Evolutionary conservation across 345 rosid genomes (phyloP).

Genomic region (Lepidium aucheri): DNA sequence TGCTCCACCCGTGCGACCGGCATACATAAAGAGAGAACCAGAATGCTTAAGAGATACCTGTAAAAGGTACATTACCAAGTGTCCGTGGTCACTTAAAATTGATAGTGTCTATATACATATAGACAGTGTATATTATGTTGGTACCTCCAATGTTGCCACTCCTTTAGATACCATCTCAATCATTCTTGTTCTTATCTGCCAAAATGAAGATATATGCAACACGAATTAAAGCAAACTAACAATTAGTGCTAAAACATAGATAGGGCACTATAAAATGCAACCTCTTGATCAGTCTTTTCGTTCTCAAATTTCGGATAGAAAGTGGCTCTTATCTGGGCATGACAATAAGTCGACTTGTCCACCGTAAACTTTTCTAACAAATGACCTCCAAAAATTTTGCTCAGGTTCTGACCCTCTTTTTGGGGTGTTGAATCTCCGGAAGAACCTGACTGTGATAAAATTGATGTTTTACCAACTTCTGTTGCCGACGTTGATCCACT

Average conservation of each 20-base stretch:
- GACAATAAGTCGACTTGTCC: constrained; percentile 53
- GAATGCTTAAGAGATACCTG: constrained; percentile 97
- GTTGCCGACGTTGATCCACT: constrained; percentile 29
- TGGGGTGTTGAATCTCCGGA: constrained; percentile 19
- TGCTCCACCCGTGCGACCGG: constrained; percentile 86
- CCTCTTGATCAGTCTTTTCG: constrained; percentile 99
- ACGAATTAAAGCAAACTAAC: background rate
- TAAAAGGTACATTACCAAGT: constrained; percentile 14
- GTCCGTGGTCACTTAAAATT: background rate
- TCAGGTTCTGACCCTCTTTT: constrained; percentile 30
- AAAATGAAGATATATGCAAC: background rate
- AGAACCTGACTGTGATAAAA: constrained; percentile 4
- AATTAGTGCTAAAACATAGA: background rate
- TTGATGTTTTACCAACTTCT: constrained; percentile 20
- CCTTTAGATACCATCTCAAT: constrained; percentile 87
- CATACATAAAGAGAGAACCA: constrained; percentile 98
- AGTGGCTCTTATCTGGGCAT: constrained; percentile 84
- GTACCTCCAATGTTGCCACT: constrained; percentile 80
- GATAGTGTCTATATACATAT: background rate
- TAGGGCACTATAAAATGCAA: constrained; percentile 1
- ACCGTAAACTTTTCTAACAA: constrained; percentile 52
- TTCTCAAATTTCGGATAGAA: constrained; percentile 98
- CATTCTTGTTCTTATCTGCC: constrained; percentile 80
- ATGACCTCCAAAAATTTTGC: constrained; percentile 38
- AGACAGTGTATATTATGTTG: background rate